Base-by-base conservation (phyloP, 1,139 yeast genomes). In the Yamadazyma jaroonii region DNA sequence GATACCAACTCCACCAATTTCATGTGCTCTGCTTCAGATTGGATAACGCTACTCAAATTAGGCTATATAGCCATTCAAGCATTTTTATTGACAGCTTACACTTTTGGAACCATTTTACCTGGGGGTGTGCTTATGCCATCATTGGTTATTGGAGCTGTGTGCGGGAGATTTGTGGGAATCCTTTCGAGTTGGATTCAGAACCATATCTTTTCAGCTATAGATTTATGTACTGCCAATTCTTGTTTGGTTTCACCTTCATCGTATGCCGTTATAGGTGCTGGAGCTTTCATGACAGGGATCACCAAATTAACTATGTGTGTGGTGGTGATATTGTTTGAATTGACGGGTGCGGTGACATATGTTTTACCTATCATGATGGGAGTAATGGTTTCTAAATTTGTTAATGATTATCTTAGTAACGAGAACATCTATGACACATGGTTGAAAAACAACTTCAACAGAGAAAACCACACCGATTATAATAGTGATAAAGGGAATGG, bases 81-180 rank as follows among this genome's bases (percentile, higher is more conserved):
- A 1, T 69, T 80, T 40, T 38, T 68, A 2, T 57, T 80, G 25
- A 77, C 83, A 1, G 62, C 73, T 20, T 56, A 78, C 21, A 77
- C 84, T 0, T 77, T 77, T 56, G 88, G 87, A 1, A 57, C 79
- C 37, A 79, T 78, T 48, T 62, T 81, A 3, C 87, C 88, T 0
- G 75, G 82, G 33, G 88, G 88, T 11, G 77, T 81, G 11, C 78
- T 81, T 47, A 82, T 81, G 9, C 88, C 88, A 1, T 75, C 84
- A 1, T 77, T 81, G 81, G 83, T 79, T 1, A 67, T 74, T 34
- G 88, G 88, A 8, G 86, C 86, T 0, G 58, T 80, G 9, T 77
- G 76, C 59, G 88, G 88, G 0, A 60, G 96, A 36, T 60, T 82
- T 5, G 49, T 83, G 6, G 96, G 96, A 0, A 67, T 81, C 2